Evolutionary conservation across 495 filamentous ascomycete genomes (phyloP).

Genomic region (Trichodelitschia bisporula): DNA sequence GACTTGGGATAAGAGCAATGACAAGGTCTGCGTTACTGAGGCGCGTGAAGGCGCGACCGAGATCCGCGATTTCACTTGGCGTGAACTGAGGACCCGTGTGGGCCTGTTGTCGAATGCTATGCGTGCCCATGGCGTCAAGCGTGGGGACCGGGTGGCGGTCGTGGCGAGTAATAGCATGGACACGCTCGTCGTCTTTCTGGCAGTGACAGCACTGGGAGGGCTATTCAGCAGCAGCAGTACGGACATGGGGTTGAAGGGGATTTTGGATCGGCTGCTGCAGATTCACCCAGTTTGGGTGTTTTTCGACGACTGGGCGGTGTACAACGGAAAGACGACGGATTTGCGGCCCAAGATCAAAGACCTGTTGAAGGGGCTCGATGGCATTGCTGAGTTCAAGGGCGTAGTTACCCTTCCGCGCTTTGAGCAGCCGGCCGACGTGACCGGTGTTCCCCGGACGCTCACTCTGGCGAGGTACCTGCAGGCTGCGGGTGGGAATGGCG

Average conservation of each 20-base stretch:
- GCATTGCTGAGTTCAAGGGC: constrained; percentile 31
- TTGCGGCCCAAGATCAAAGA: constrained; percentile 45
- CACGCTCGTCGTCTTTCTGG: constrained; percentile 39
- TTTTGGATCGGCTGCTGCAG: constrained; percentile 48
- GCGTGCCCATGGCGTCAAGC: constrained; percentile 31
- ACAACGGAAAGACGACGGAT: constrained; percentile 54
- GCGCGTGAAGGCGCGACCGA: constrained; percentile 42
- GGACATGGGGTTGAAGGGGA: constrained; percentile 56
- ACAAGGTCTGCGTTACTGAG: constrained; percentile 41
- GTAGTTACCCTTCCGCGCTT: constrained; percentile 44
- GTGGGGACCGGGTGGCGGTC: constrained; percentile 47
- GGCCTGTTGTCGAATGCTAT: constrained; percentile 35
- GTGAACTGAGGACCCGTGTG: constrained; percentile 28
- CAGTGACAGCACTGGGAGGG: constrained; percentile 37
- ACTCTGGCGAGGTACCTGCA: constrained; percentile 28
- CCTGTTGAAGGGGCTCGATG: constrained; percentile 33
- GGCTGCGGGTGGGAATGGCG: constrained; percentile 14
- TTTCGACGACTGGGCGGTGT: constrained; percentile 52
- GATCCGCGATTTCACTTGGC: constrained; percentile 34
- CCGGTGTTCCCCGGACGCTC: constrained; percentile 24
- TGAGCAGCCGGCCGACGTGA: constrained; percentile 30
- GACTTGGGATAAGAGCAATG: constrained; percentile 37
- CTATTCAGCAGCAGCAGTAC: constrained; percentile 49
- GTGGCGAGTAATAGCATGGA: constrained; percentile 52
- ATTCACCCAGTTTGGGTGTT: constrained; percentile 50